A percentile compares a stretch with the other conserved stretches of the same genome.
Evolutionary conservation across 1,139 yeast genomes (phyloP).

Genomic region (Saccharomycopsis crataegensis): DNA sequence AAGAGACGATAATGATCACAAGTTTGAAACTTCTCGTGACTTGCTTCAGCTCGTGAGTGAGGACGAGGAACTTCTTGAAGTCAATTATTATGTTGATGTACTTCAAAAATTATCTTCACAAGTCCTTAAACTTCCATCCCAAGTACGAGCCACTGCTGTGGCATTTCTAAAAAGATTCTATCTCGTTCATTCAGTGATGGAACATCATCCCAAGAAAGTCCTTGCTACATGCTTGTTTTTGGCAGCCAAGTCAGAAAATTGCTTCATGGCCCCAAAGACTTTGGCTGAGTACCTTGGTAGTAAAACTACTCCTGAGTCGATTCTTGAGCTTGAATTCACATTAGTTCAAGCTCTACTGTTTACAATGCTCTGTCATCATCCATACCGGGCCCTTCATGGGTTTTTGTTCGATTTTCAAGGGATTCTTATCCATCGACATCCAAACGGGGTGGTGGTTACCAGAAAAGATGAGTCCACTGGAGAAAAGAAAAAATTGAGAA

Average conservation of each 20-base stretch:
- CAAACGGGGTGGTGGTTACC: conserved; percentile 17
- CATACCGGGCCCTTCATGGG: conserved; percentile 82
- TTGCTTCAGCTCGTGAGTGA: conserved; percentile 44
- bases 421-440: conserved; percentile 31
- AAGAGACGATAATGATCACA: conserved; percentile 30
- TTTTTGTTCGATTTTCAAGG: conserved; percentile 84
- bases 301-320: conserved; percentile 47
- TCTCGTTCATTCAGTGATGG: conserved; percentile 72
- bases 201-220: conserved; percentile 76
- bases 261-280: conserved; percentile 77
- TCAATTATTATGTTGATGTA: conserved; percentile 65
- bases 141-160: conserved; percentile 75
- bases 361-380: conserved; percentile 80
- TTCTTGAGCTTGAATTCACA: conserved; percentile 71
- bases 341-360: conserved; percentile 69
- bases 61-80: conserved; percentile 64
- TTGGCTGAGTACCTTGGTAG: conserved; percentile 66
- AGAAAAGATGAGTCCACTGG: conserved; percentile 7
- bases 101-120: conserved; percentile 50
- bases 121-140: conserved; percentile 53
- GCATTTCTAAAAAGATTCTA: conserved; percentile 78
- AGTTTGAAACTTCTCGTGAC: conserved; percentile 32
- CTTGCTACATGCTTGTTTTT: conserved; percentile 80
- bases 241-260: conserved; percentile 90
- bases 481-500: conserved; percentile 11